Conservation (phyloP, 805 yeast genomes). For the Ogataea zsoltii region DNA sequence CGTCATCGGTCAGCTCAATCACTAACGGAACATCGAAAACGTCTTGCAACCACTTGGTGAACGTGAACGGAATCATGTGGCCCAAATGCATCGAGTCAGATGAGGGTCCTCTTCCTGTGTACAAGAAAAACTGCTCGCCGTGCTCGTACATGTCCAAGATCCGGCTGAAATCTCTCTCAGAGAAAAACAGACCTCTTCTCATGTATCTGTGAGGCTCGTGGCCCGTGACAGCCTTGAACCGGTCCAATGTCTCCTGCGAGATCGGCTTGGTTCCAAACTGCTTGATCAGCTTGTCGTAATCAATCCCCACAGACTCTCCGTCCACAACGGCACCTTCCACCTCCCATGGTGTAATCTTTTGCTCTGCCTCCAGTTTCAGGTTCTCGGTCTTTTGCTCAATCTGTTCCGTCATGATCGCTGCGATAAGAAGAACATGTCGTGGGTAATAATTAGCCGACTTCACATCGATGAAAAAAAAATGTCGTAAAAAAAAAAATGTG, state of each 20-base stretch:
- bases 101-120: conserved; percentile 97
- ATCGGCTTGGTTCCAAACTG: conserved; percentile 86
- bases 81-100: conserved; percentile 95
- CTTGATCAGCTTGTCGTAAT: conserved; percentile 82
- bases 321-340: conserved; percentile 98
- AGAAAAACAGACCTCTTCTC: conserved; percentile 88
- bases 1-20: conserved; percentile 94
- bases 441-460: too few relatives aligned
- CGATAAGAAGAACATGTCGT: background rate
- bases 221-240: conserved; percentile 85
- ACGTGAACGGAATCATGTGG: conserved; percentile 91
- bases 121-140: conserved; percentile 92
- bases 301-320: conserved; percentile 87
- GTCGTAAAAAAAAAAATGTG: background rate
- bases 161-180: conserved; percentile 78
- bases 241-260: conserved; percentile 63
- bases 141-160: conserved; percentile 89
- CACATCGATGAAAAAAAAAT: background rate
- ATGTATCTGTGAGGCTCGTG: conserved; percentile 87
- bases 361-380: conserved; percentile 39
- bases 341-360: conserved; percentile 93
- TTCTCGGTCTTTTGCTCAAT: conserved; percentile 24
- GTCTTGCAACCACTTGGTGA: conserved; percentile 97
- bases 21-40: conserved; percentile 96
- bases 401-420: conserved; percentile 21